Evolutionary conservation across 2,329 filamentous ascomycete genomes (phyloP), one percentile per base, ranked within the genome.

Genomic region (Anthostomella pinea): DNA sequence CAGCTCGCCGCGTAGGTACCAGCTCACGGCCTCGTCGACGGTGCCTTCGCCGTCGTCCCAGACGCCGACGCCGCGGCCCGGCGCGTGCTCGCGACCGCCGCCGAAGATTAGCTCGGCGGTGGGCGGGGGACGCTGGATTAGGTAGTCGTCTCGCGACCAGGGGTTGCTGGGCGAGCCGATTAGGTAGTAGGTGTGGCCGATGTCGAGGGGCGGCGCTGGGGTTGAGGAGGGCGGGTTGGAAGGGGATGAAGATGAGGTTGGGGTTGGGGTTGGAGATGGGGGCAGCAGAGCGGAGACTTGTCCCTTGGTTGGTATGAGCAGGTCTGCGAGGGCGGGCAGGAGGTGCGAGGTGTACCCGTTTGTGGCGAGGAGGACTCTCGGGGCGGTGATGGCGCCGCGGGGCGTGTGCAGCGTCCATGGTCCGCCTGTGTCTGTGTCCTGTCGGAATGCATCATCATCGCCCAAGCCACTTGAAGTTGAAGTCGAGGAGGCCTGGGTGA

Each of bases 301-400:
- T 1, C 86, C 88, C 16, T 85, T 72, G 2, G 85, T 81, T 0
- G 90, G 90, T 27, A 67, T 55, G 0, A 85, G 85, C 2, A 90
- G 63, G 35, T 46, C 41, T 7, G 75, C 69, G 49, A 91, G 83
- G 21, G 67, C 57, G 0, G 86, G 86, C 2, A 91, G 65, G 4
- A 95, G 70, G 42, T 81, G 73, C 1, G 86, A 87, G 0, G 87
- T 90, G 60, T 95, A 94, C 3, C 71, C 90, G 56, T 95, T 95
- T 1, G 85, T 91, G 4, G 87, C 84, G 11, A 95, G 73, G 13
- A 95, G 71, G 14, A 95, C 77, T 21, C 76, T 72, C 9, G 67
- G 64, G 1, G 87, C 71, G 0, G 58, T 58, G 37, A 94, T 72
- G 26, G 63, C 67, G n/a, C 88, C 89, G 15, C 87, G 78, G 0